Evolutionary conservation across 495 filamentous ascomycete genomes (phyloP).

Genomic region (Penicillium canescens): DNA sequence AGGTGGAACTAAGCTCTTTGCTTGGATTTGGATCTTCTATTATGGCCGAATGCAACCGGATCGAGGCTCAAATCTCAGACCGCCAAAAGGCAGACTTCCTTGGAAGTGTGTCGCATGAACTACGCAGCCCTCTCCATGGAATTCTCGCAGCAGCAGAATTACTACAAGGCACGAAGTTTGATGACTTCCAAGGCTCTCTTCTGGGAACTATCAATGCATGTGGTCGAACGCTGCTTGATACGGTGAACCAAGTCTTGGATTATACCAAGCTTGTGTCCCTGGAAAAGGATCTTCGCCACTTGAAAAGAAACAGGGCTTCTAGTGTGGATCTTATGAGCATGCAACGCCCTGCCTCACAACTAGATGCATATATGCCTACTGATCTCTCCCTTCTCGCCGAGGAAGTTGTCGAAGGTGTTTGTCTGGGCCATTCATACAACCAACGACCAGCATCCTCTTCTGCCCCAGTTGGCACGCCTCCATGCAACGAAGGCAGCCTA

Average conservation of each 20-base stretch:
- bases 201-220: conserved; percentile 73
- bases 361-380: conserved; percentile 39
- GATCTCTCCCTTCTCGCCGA: conserved; percentile 39
- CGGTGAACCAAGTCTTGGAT: conserved; percentile 72
- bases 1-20: conserved; percentile 45
- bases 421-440: conserved; percentile 45
- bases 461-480: conserved; percentile 13
- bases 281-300: conserved; percentile 37
- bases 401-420: conserved; percentile 50
- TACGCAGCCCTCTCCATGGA: conserved; percentile 74
- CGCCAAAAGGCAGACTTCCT: conserved; percentile 71
- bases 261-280: conserved; percentile 65
- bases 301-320: conserved; percentile 22
- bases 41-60: conserved; percentile 66
- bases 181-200: conserved; percentile 57
- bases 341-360: conserved; percentile 28
- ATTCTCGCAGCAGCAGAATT: conserved; percentile 73
- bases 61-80: conserved; percentile 55
- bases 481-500: neutral
- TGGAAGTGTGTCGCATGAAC: conserved; percentile 74
- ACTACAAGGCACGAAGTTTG: conserved; percentile 37
- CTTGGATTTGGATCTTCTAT: conserved; percentile 64
- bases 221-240: conserved; percentile 72
- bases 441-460: conserved; percentile 22
- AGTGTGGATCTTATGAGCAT: conserved; percentile 20